These are phyloP conservation scores for Dendrobium officinale DNA, from an alignment of 106 monocot genomes.

Conservation along the genomic window DNA sequence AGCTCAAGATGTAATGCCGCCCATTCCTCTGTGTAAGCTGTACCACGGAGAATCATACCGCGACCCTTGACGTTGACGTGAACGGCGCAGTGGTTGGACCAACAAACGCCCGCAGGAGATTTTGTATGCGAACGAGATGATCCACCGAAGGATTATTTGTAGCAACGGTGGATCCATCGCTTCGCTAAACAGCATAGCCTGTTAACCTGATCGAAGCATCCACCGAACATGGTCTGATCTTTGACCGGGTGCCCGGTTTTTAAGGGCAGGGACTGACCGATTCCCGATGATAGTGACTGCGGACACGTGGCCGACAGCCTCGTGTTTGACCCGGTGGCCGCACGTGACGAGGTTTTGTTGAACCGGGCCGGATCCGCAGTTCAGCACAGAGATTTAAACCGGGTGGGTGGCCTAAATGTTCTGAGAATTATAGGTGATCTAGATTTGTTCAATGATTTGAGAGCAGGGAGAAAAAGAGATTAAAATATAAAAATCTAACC, in stretches of 20 bases:
- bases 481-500: no score
- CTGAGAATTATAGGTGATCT: no score
- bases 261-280: neutral
- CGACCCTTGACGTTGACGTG: neutral
- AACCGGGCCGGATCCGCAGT: no score
- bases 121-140: neutral
- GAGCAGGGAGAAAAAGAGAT: no score
- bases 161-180: no score
- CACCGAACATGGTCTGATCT: neutral
- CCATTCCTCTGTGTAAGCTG: neutral
- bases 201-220: no score
- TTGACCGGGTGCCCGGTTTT: slow-evolving; percentile 1
- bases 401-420: no score
- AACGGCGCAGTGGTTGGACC: neutral
- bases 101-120: neutral
- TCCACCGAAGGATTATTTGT: no score
- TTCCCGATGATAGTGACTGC: neutral
- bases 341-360: neutral
- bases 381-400: no score
- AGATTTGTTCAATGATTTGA: no score
- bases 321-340: neutral
- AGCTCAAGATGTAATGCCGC: neutral
- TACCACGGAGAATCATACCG: slow-evolving; percentile 4
- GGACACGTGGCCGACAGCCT: slow-evolving; percentile 7
- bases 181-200: no score